Evolutionary conservation across 2,329 filamentous ascomycete genomes (phyloP), one percentile per base, ranked within the genome.

Genomic region (Emmonsiellopsis sp.): DNA sequence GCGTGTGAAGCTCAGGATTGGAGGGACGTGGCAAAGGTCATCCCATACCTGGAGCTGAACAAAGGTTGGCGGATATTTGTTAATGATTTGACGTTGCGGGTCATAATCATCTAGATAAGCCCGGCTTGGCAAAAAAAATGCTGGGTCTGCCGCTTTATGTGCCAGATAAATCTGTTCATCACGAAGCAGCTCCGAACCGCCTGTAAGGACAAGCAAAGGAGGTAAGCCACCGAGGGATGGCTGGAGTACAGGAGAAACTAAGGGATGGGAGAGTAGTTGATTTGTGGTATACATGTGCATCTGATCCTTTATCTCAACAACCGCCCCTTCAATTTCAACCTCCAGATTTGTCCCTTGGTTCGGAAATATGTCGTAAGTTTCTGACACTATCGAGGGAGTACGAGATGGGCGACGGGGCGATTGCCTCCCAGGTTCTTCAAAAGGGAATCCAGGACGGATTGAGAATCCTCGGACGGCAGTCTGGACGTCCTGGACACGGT

Each of bases 11-110:
- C 89, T 95, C n/a, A 97, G 77, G 0, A 91, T 96, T 0, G 92
- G 89, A 0, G 86, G 85, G 5, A 95, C 91, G 65, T 97, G 92
- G 63, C 93, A 97, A 2, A 97, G 75, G 62, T 95, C 87, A 54
- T 97, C 92, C 91, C 92, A 97, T 1, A 97, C 85, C 67, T 97
- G 93, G 2, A 98, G 78, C 66, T 96, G 90, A 0, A 97, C 92
- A 61, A 95, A 82, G 0, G 93, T 98, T 0, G 90, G 88, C 54
- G 83, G 82, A 68, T 89, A 94, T 57, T 79, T 83, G 37, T 77
- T 73, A 13, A 93, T 63, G 10, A 68, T 70, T 9, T 69, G 65
- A 35, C 76, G 67, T 1, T 79, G 76, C 16, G 78, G 77, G 31
- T 85, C 84, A 55, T 79, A 76, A 38, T 85, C 79, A 35, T 84